phyloP scores from a whole-genome alignment of 768 basidiomycete species.

The Pleurotus sapidus region DNA sequence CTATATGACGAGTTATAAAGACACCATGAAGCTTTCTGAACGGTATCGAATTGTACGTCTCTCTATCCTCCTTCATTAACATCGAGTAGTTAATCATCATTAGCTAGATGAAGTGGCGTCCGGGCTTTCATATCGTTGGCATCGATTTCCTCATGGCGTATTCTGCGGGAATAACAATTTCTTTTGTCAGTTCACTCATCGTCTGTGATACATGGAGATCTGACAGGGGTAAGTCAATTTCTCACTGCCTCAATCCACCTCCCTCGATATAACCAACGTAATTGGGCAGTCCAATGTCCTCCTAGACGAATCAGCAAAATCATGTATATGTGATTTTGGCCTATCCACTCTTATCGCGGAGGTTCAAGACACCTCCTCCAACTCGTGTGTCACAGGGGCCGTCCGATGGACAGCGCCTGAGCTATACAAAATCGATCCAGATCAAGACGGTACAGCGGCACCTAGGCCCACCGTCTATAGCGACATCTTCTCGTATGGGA shows the following conservation, averaged over 20 bases:
- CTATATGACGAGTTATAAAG: neutral
- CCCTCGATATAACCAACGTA: neutral
- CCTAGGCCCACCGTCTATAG: neutral
- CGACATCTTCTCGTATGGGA: neutral
- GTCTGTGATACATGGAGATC: slow-evolving; percentile 2
- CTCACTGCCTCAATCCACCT: neutral
- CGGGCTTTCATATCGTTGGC: slow-evolving; percentile 5
- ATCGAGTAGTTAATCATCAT: neutral
- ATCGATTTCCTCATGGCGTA: neutral
- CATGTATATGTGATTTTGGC: slow-evolving; percentile 3
- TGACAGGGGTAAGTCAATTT: neutral
- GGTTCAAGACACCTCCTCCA: slow-evolving; percentile 1
- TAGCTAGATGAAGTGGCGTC: neutral
- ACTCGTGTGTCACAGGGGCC: neutral
- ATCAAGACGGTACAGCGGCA: neutral
- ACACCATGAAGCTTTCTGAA: slow-evolving; percentile 1
- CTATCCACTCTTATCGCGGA: slow-evolving; percentile 1
- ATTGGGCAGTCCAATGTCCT: neutral
- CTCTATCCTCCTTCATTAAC: neutral
- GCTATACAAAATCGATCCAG: neutral
- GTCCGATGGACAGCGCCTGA: slow-evolving; percentile 6
- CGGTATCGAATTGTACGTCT: neutral
- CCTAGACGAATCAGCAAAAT: neutral
- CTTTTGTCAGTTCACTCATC: neutral
- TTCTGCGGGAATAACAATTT: neutral